Base-by-base conservation (phyloP, 2,329 filamentous ascomycete genomes). In the Aspergillus thermomutatus region DNA sequence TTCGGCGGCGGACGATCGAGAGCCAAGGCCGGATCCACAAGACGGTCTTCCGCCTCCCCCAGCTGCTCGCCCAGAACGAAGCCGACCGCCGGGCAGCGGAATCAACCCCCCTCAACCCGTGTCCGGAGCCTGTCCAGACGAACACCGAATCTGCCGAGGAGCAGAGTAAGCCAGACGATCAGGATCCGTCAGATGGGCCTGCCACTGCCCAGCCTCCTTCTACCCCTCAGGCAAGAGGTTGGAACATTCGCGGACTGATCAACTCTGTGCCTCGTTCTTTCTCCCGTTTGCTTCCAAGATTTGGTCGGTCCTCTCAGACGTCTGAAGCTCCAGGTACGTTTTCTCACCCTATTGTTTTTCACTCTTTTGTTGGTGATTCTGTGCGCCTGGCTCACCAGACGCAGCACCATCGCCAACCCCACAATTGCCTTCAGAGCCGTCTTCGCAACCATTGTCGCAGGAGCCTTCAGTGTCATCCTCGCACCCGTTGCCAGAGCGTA, bases 31-130 rank as follows among this genome's bases (percentile, higher is more conserved):
- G 67, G 4, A 69, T 74, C 27, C 62, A 71, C 21, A 66, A 61
- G n/a, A 73, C 73, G 4, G 56, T 74, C 10, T 72, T 69, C 46
- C 71, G 69, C 17, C 56, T 73, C 28, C 67, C 71, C 17, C 56
- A 72, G 41, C 59, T 70, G 7, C 56, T 74, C n/a, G 65, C 66
- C 19, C 68, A 73, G 56, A 64, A 63, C 25, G 66, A 69, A 40
- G 60, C 66, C 17, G 67, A 72, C 52, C 63, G 66, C n/a, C 61
- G 37, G 21, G 57, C 56, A 11, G 54, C 58, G 25, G 57, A 58
- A 45, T 46, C 43, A 28, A 25, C 52, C 25, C 34, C 49, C 49
- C 21, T 23, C 46, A 58, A 46, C 40, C 54, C 60, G 26, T 49
- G 37, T 37, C 51, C 56, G 23, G 54, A 56, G 19, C 56, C 51